Percentiles rank a stretch among this genome's conserved stretches.
Conservation (phyloP, 495 filamentous ascomycete species). For the Aspergillus funiculosus region DNA sequence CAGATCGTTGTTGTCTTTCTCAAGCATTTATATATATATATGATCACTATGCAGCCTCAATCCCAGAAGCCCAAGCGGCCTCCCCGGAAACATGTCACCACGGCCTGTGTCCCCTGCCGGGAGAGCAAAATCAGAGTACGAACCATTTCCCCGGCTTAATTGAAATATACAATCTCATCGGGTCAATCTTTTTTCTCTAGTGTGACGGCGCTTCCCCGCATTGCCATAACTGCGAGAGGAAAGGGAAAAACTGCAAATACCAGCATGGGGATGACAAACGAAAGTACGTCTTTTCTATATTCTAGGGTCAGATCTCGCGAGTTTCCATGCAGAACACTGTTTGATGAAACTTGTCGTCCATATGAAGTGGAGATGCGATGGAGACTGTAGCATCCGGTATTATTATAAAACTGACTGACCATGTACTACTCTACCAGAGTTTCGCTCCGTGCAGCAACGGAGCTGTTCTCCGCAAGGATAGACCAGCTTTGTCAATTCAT, state of each 20-base stretch:
- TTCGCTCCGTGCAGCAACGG: constrained; percentile 45
- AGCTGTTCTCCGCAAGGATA: constrained; percentile 42
- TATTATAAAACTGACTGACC: background rate
- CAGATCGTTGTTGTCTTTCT: background rate
- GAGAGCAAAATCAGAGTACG: constrained; percentile 47
- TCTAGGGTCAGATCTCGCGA: too few relatives aligned
- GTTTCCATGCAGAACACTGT: background rate
- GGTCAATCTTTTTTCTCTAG: constrained; percentile 16
- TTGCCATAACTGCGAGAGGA: constrained; percentile 46
- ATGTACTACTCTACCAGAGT: constrained; percentile 29
- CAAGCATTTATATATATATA: background rate
- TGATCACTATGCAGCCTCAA: constrained; percentile 26
- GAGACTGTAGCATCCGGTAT: background rate
- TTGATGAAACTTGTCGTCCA: background rate
- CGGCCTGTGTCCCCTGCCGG: constrained; percentile 45
- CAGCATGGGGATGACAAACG: constrained; percentile 47
- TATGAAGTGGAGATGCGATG: background rate
- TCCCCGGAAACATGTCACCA: constrained; percentile 44
- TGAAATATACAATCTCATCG: background rate
- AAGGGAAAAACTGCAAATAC: constrained; percentile 44
- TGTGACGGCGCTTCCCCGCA: constrained; percentile 43
- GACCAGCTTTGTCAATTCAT: constrained; percentile 45
- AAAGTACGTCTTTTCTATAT: constrained; percentile 45
- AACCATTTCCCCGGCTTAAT: constrained; percentile 8
- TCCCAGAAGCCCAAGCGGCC: constrained; percentile 33